phyloP scores from a whole-genome alignment of 345 rosid species.

The Hibiscus syriacus region DNA sequence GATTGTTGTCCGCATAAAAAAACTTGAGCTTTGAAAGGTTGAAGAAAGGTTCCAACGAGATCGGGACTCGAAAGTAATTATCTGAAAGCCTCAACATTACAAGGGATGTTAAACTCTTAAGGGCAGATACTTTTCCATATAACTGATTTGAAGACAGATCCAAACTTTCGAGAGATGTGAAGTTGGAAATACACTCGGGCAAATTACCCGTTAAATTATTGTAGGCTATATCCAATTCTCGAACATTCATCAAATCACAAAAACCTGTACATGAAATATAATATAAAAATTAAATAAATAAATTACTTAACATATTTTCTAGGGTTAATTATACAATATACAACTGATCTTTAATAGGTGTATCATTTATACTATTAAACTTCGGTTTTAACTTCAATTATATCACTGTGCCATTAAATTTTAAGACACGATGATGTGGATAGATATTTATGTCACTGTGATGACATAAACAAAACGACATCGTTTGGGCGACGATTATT shows the following conservation, averaged over 20 bases:
- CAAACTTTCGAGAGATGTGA: background rate
- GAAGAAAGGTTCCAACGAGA: background rate
- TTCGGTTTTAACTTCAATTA: too few relatives aligned
- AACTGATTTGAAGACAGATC: background rate
- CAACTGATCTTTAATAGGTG: too few relatives aligned
- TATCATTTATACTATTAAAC: too few relatives aligned
- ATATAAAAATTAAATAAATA: too few relatives aligned
- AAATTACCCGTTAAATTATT: background rate
- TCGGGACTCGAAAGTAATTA: background rate
- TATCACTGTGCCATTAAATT: too few relatives aligned
- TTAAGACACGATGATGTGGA: too few relatives aligned
- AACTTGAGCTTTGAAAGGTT: background rate
- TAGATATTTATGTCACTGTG: too few relatives aligned
- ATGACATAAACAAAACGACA: too few relatives aligned
- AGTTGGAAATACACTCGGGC: background rate
- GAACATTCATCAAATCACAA: background rate
- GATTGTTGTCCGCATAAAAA: background rate
- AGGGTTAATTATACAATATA: too few relatives aligned
- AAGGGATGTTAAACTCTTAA: background rate
- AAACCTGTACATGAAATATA: background rate
- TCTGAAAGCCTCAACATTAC: background rate
- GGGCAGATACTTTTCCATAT: background rate
- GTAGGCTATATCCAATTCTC: background rate
- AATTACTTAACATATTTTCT: too few relatives aligned
- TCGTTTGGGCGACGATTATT: too few relatives aligned